These are phyloP conservation scores for Lentinus brumalis DNA, from an alignment of 768 basidiomycete species.

Conservation along the genomic window DNA sequence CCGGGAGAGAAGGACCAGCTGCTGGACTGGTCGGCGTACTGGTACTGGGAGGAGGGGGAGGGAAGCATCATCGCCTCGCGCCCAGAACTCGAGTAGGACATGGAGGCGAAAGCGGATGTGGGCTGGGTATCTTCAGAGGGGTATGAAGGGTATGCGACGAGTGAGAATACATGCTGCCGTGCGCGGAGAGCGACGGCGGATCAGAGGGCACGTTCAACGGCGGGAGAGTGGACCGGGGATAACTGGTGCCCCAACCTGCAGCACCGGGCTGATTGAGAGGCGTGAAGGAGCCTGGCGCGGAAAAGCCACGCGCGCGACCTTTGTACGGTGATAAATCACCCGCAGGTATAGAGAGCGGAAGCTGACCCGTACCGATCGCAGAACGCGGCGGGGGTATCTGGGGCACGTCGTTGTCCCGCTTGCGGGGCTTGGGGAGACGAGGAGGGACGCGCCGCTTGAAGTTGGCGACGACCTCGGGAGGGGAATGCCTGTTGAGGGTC, in stretches of 20 bases:
- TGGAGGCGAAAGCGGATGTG: constrained; percentile 39
- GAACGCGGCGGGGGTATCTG: constrained; percentile 74
- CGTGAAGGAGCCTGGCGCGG: constrained; percentile 79
- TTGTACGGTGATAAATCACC: constrained; percentile 50
- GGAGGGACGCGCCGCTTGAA: constrained; percentile 96
- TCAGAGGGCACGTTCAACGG: constrained; percentile 85
- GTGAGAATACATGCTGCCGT: constrained; percentile 58
- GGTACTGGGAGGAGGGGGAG: constrained; percentile 57
- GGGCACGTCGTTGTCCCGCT: constrained; percentile 73
- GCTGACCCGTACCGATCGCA: constrained; percentile 67
- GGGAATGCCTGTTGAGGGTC: constrained; percentile 87
- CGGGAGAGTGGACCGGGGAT: constrained; percentile 62
- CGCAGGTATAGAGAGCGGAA: constrained; percentile 67
- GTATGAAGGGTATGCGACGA: constrained; percentile 65
- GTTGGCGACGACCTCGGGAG: constrained; percentile 87
- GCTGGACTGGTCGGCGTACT: constrained; percentile 62
- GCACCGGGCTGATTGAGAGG: constrained; percentile 63
- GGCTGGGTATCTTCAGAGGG: constrained; percentile 68
- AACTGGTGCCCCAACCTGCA: constrained; percentile 58
- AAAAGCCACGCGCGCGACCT: constrained; percentile 69
- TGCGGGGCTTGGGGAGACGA: constrained; percentile 84
- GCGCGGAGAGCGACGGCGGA: constrained; percentile 60
- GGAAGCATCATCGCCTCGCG: constrained; percentile 40
- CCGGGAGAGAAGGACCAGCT: constrained; percentile 55
- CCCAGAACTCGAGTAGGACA: constrained; percentile 33